phyloP scores from a whole-genome alignment of 2,329 filamentous ascomycete genomes.

The Mycocentrospora acerina region DNA sequence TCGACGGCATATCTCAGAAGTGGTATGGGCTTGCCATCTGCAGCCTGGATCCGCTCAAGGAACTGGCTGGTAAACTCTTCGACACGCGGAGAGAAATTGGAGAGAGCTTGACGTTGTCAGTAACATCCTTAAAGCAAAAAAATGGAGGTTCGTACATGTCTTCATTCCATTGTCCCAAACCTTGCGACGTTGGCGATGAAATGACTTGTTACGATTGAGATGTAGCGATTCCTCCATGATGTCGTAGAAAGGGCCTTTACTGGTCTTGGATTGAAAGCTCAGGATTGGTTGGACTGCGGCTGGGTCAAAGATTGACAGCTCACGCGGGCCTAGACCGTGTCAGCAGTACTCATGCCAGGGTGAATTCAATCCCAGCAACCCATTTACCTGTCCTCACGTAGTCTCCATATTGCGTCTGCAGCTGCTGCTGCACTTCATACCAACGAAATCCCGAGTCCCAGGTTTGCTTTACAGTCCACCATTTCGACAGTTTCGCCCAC shows the following conservation, averaged over 20 bases:
- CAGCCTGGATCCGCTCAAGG: conserved; percentile 14
- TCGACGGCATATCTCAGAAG: conserved; percentile 45
- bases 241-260: conserved; percentile 29
- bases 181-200: conserved; percentile 27
- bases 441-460: conserved; percentile 16
- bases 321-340: conserved; percentile 20
- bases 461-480: conserved; percentile 22
- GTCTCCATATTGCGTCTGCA: conserved; percentile 27
- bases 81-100: conserved; percentile 20
- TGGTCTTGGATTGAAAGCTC: conserved; percentile 22
- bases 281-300: conserved; percentile 23
- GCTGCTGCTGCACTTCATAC: conserved; percentile 16
- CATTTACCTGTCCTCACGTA: conserved; percentile 25
- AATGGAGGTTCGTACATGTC: conserved; percentile 2
- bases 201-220: conserved; percentile 26
- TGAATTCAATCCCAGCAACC: too few species aligned
- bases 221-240: conserved; percentile 25
- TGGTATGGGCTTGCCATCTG: conserved; percentile 35
- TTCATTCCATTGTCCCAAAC: conserved; percentile 36
- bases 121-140: neutral
- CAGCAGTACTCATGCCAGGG: conserved; percentile 1
- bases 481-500: conserved; percentile 24
- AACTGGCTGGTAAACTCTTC: conserved; percentile 27
- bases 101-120: conserved; percentile 10
- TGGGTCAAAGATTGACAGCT: conserved; percentile 26